phyloP scores from a whole-genome alignment of 129 eudicot genomes.

The Daucus carota region DH1_v3.0 NC_030381.2:40046001-40046500 shows the following conservation, averaged over 20 bases:
- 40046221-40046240: slow-evolving; percentile 67
- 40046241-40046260: slow-evolving; percentile 53
- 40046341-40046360: slow-evolving; percentile 47
- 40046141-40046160: not conserved
- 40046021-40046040: slow-evolving; percentile 60
- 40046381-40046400: slow-evolving; percentile 55
- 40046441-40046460: slow-evolving; percentile 17
- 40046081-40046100: not conserved
- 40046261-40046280: slow-evolving; percentile 5
- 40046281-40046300: not conserved
- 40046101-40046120: not conserved
- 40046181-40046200: slow-evolving; percentile 91
- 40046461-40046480: slow-evolving; percentile 53
- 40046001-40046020: slow-evolving; percentile 85
- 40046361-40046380: slow-evolving; percentile 97
- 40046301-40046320: slow-evolving; percentile 6
- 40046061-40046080: not conserved
- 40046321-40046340: slow-evolving; percentile 53
- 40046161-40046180: not conserved
- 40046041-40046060: slow-evolving; percentile 15
- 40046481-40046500: slow-evolving; percentile 64
- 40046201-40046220: slow-evolving; percentile 82
- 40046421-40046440: not conserved
- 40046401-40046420: slow-evolving; percentile 21
- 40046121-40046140: not conserved